Evolutionary conservation across 164 flowering plant genomes (phyloP).

Genomic region (Magnolia officinalis): DNA sequence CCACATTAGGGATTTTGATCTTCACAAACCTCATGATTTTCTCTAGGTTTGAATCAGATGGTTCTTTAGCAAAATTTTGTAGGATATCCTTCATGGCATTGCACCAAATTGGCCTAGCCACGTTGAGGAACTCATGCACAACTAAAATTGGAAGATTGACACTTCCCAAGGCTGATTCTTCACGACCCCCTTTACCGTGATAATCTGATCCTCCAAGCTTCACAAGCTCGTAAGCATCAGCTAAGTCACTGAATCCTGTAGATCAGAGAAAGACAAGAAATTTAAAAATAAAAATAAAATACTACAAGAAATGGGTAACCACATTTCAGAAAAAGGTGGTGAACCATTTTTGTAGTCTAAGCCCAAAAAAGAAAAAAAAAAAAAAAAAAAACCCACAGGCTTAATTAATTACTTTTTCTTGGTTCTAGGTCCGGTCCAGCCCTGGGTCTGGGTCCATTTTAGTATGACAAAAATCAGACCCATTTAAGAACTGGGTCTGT

Average conservation of each 20-base stretch:
- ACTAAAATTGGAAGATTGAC: slow-evolving; percentile 64
- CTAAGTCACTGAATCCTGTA: slow-evolving; percentile 67
- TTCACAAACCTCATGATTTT: slow-evolving; percentile 45
- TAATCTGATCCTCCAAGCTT: slow-evolving; percentile 96
- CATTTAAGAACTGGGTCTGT: too few species aligned
- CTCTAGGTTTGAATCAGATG: slow-evolving; percentile 54
- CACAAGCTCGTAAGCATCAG: slow-evolving; percentile 62
- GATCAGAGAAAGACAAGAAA: not conserved
- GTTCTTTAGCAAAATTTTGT: slow-evolving; percentile 47
- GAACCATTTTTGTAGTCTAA: too few species aligned
- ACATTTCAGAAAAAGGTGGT: too few species aligned
- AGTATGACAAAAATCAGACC: too few species aligned
- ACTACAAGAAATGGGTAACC: not conserved
- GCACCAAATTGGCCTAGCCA: slow-evolving; percentile 88
- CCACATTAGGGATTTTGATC: slow-evolving; percentile 24
- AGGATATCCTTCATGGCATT: slow-evolving; percentile 49
- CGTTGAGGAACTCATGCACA: slow-evolving; percentile 60
- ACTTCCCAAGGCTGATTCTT: slow-evolving; percentile 79
- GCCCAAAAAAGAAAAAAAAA: too few species aligned
- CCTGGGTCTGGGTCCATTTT: too few species aligned
- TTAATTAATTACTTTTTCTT: too few species aligned
- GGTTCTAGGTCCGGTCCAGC: too few species aligned
- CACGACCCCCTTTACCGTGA: slow-evolving; percentile 78
- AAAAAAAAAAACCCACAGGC: too few species aligned
- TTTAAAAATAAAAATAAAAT: not conserved